Evolutionary conservation across 1,284 basidiomycete genomes (phyloP).

Genomic region (Tylopilus orsonianus): DNA sequence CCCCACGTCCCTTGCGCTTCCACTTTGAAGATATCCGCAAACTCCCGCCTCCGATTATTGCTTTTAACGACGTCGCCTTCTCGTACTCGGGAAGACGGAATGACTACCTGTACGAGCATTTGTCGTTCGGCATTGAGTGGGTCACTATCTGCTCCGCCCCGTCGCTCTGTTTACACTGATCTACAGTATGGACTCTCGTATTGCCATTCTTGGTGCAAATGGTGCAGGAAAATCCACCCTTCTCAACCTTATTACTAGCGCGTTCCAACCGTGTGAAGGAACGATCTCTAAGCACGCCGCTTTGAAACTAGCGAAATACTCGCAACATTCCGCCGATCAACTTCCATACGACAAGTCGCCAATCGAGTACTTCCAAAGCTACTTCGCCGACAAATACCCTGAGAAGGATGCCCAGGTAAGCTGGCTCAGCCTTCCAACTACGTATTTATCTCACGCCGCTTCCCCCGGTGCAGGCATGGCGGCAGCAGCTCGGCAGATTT

Average conservation of each 20-base stretch:
- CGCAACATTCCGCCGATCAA: slow-evolving; percentile 98
- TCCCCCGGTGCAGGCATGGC: slow-evolving; percentile 70
- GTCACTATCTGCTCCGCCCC: slow-evolving; percentile 28
- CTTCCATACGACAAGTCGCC: slow-evolving; percentile 92
- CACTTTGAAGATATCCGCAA: slow-evolving; percentile 95
- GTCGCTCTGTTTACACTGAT: slow-evolving; percentile 6
- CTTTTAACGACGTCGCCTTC: slow-evolving; percentile 94
- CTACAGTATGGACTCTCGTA: slow-evolving; percentile 86
- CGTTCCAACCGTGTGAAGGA: slow-evolving; percentile 80
- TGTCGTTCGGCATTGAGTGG: slow-evolving; percentile 94
- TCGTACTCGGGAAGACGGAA: slow-evolving; percentile 88
- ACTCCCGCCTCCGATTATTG: slow-evolving; percentile 96
- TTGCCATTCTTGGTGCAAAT: slow-evolving; percentile 98
- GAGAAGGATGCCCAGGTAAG: slow-evolving; percentile 82
- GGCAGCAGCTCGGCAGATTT: slow-evolving; percentile 92
- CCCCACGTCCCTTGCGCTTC: slow-evolving; percentile 77
- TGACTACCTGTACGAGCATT: slow-evolving; percentile 86
- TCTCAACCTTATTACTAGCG: slow-evolving; percentile 90
- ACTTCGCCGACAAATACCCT: slow-evolving; percentile 85
- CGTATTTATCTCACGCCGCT: slow-evolving; percentile 10
- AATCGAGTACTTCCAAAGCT: slow-evolving; percentile 90
- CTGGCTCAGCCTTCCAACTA: slow-evolving; percentile 13
- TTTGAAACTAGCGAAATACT: slow-evolving; percentile 96
- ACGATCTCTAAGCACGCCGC: slow-evolving; percentile 86
- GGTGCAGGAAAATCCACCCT: slow-evolving; percentile 98